Evolutionary conservation across 2,329 filamentous ascomycete species (phyloP).

Genomic region (Penicillium sp.): DNA sequence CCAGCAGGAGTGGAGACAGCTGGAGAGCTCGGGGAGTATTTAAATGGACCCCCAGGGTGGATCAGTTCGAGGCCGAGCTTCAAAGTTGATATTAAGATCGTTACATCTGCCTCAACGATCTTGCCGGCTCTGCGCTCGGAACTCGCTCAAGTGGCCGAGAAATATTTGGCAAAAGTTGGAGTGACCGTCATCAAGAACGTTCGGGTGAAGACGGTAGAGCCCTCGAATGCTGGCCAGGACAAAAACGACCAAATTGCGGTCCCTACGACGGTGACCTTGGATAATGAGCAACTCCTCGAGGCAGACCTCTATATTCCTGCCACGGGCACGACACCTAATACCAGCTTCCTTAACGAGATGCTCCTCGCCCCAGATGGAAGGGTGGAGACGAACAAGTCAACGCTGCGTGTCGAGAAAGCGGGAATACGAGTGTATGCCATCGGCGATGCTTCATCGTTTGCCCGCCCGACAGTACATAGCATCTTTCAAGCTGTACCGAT

Average conservation of each 20-base stretch:
- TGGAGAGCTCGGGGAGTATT: constrained; percentile 56
- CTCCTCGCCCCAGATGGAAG: constrained; percentile 41
- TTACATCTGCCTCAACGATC: constrained; percentile 45
- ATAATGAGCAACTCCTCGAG: constrained; percentile 43
- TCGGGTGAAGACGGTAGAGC: constrained; percentile 13
- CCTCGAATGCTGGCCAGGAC: constrained; percentile 30
- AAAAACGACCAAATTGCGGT: constrained; percentile 19
- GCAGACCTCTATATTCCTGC: constrained; percentile 57
- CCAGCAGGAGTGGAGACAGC: constrained; percentile 51
- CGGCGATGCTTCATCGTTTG: constrained; percentile 50
- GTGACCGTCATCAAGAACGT: constrained; percentile 50
- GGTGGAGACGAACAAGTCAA: constrained; percentile 39
- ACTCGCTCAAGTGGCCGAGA: constrained; percentile 49
- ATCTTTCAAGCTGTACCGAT: constrained; percentile 49
- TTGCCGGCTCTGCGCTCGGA: constrained; percentile 47
- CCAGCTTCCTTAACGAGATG: constrained; percentile 38
- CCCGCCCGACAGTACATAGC: constrained; percentile 49
- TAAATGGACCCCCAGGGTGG: constrained; percentile 53
- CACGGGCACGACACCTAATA: constrained; percentile 49
- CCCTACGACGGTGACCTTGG: constrained; percentile 43
- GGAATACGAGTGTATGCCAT: constrained; percentile 51
- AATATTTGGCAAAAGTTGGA: constrained; percentile 49
- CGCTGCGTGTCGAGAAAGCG: constrained; percentile 43
- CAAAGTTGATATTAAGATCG: constrained; percentile 51
- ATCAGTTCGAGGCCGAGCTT: constrained; percentile 29